Conservation (phyloP, 2,329 filamentous ascomycete species). For the Fusarium oligoseptatum region DNA sequence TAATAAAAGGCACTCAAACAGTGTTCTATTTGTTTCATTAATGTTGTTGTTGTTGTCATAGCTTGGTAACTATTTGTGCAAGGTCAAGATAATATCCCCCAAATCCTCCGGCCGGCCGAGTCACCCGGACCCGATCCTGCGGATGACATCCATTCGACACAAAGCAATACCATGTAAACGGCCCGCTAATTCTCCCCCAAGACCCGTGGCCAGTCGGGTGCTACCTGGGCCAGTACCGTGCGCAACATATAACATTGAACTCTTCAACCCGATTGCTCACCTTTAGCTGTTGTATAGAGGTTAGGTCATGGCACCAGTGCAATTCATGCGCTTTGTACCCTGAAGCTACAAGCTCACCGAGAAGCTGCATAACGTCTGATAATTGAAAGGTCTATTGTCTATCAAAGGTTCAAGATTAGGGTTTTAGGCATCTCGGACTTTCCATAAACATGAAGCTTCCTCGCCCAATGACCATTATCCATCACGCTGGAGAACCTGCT, state of each 20-base stretch:
- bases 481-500: slow-evolving; percentile 21
- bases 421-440: slow-evolving; percentile 5
- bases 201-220: background rate
- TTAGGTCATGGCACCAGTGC: background rate
- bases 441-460: background rate
- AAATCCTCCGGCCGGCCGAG: background rate
- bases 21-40: background rate
- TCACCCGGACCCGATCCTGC: background rate
- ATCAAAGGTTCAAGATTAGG: background rate
- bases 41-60: background rate
- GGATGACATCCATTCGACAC: background rate
- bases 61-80: background rate
- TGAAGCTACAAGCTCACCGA: background rate
- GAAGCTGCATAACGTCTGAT: background rate
- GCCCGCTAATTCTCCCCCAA: background rate
- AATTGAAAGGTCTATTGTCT: background rate
- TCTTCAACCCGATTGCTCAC: background rate
- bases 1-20: background rate
- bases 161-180: background rate
- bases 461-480: background rate
- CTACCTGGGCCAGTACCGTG: background rate
- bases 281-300: background rate
- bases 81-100: background rate
- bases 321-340: background rate
- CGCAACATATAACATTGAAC: background rate